These are phyloP conservation scores for Leccinum broughii DNA, from an alignment of 768 basidiomycete species.

Conservation along the genomic window DNA sequence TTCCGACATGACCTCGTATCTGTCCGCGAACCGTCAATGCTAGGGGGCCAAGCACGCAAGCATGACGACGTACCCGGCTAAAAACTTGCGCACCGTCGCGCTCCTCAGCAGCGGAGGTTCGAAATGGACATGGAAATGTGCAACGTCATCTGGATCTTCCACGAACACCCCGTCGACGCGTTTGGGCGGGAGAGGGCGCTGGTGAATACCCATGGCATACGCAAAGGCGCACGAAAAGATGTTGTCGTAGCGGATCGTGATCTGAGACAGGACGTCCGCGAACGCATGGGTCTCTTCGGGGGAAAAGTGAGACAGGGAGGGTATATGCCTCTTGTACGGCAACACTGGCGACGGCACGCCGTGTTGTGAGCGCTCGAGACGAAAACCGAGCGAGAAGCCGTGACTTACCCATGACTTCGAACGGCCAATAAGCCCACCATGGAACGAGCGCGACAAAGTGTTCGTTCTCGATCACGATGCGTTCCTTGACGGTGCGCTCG, in stretches of 20 bases:
- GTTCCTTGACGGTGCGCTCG: conserved; percentile 56
- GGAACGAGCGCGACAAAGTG: conserved; percentile 87
- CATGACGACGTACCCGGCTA: conserved; percentile 74
- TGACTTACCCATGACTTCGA: conserved; percentile 66
- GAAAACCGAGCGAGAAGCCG: conserved; percentile 6
- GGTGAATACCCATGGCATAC: conserved; percentile 95
- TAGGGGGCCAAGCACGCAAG: background rate
- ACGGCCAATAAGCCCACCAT: conserved; percentile 97
- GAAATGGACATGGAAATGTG: conserved; percentile 88
- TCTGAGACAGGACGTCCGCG: conserved; percentile 62
- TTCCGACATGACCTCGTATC: conserved; percentile 90
- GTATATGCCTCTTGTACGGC: conserved; percentile 76
- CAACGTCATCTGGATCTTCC: conserved; percentile 51
- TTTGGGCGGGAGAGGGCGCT: conserved; percentile 60
- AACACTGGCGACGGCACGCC: conserved; percentile 48
- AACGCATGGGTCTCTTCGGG: conserved; percentile 61
- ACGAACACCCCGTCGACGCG: conserved; percentile 25
- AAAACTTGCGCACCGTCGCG: conserved; percentile 82
- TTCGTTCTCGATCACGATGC: conserved; percentile 70
- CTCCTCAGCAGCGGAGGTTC: conserved; percentile 82
- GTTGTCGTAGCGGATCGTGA: conserved; percentile 74
- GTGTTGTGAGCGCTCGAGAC: conserved; percentile 7
- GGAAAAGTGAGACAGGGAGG: conserved; percentile 63
- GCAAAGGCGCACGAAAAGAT: conserved; percentile 86
- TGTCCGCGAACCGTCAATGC: conserved; percentile 29